These are phyloP conservation scores for Echinosophora koreensis DNA, from an alignment of 306 rosid genomes.

Conservation along the genomic window DNA sequence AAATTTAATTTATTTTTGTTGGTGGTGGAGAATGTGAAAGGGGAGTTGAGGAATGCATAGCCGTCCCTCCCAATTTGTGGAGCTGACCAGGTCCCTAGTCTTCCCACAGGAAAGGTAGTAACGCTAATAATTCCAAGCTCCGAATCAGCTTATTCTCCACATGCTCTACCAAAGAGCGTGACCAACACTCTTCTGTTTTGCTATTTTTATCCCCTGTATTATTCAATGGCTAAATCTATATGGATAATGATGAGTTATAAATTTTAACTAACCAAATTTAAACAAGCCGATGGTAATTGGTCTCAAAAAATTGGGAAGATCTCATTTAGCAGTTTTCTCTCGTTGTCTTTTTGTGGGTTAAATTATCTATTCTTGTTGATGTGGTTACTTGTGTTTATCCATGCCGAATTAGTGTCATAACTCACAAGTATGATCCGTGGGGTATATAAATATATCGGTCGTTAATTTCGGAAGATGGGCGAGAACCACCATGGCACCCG, in stretches of 20 bases:
- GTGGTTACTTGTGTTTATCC: neutral
- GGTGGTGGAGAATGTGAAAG: conserved; percentile 42
- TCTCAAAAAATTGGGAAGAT: conserved; percentile 5
- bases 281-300: neutral
- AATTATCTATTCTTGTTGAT: neutral
- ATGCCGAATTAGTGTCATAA: neutral
- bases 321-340: neutral
- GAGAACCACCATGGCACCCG: too few species aligned
- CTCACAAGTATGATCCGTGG: too few species aligned
- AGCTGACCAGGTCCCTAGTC: conserved; percentile 46
- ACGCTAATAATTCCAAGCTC: conserved; percentile 44
- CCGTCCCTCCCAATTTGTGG: conserved; percentile 46
- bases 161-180: conserved; percentile 29
- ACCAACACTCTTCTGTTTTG: neutral
- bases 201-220: neutral
- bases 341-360: neutral
- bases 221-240: conserved; percentile 8
- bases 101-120: conserved; percentile 1
- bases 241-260: neutral
- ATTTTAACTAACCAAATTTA: conserved; percentile 23
- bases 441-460: too few species aligned
- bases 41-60: conserved; percentile 7
- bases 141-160: neutral
- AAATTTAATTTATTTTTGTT: neutral
- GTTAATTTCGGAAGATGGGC: too few species aligned